Percentiles rank a stretch among this genome's conserved stretches.
Conservation (phyloP, 2,329 filamentous ascomycete genomes). For the Cephalotrichum gorgonifer region DNA sequence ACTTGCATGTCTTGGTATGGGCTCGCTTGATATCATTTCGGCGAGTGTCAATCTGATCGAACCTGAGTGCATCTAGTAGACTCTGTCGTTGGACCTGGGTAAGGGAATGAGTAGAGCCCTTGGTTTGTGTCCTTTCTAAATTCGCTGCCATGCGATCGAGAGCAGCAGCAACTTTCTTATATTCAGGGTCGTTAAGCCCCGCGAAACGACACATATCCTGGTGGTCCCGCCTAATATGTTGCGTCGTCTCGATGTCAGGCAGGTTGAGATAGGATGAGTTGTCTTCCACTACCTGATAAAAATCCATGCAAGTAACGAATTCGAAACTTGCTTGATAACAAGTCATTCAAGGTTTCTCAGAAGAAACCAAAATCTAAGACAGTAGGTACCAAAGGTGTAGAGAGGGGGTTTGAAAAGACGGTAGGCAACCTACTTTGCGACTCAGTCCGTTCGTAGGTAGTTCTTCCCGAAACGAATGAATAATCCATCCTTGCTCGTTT, state of each 20-base stretch:
- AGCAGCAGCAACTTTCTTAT: conserved; percentile 17
- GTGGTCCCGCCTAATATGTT: conserved; percentile 22
- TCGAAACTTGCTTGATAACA: too few relatives aligned
- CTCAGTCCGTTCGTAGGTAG: neutral
- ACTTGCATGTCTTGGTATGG: neutral
- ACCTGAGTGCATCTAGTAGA: neutral
- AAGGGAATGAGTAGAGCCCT: neutral
- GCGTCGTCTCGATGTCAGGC: conserved; percentile 16
- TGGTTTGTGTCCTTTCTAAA: too few relatives aligned
- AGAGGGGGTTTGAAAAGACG: too few relatives aligned
- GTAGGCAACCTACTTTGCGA: neutral
- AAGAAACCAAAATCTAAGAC: too few relatives aligned
- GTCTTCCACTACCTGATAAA: conserved; percentile 21
- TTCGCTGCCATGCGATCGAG: too few relatives aligned
- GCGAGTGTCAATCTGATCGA: neutral
- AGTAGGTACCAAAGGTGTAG: too few relatives aligned
- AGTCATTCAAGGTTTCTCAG: too few relatives aligned
- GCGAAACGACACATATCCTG: conserved; percentile 25
- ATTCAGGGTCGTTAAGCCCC: conserved; percentile 17
- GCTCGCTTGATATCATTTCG: neutral
- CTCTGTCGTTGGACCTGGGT: neutral
- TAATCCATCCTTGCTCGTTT: neutral
- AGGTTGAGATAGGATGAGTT: conserved; percentile 21
- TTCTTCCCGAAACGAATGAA: neutral
- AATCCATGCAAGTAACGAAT: too few relatives aligned